Conservation (phyloP, 2,329 filamentous ascomycete genomes). For the Penicillium capsulatum region DNA sequence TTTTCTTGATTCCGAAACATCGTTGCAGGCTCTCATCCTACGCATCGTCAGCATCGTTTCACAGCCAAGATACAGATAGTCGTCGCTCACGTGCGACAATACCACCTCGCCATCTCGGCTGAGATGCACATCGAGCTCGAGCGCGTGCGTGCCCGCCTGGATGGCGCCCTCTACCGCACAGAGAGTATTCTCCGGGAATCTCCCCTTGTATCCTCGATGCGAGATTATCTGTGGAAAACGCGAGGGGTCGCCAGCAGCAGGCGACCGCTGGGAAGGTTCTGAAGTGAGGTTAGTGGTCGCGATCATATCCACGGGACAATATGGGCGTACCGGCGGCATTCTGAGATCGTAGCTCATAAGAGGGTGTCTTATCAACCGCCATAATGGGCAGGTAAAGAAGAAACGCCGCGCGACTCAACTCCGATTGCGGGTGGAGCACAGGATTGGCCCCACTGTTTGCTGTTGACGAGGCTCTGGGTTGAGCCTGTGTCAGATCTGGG, state of each 20-base stretch:
- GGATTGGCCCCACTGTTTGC: no score
- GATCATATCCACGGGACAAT: no score
- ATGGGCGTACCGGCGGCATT: background rate
- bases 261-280: slow-evolving; percentile 16
- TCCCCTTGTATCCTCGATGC: slow-evolving; percentile 57
- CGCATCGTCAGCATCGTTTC: slow-evolving; percentile 5
- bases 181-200: slow-evolving; percentile 82
- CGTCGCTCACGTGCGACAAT: slow-evolving; percentile 64
- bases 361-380: slow-evolving; percentile 2
- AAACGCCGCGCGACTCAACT: no score
- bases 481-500: no score
- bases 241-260: background rate
- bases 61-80: no score
- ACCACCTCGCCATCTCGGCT: slow-evolving; percentile 80
- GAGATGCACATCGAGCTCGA: slow-evolving; percentile 86
- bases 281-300: slow-evolving; percentile 1
- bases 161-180: slow-evolving; percentile 71
- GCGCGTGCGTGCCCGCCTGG: slow-evolving; percentile 67
- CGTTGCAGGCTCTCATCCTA: slow-evolving; percentile 72
- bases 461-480: no score
- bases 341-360: background rate
- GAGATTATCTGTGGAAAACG: slow-evolving; percentile 38
- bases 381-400: slow-evolving; percentile 5
- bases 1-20: slow-evolving; percentile 72
- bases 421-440: no score